Evolutionary conservation across 352 stramenopile genomes (phyloP).

Genomic region (Phytopythium montanum): DNA sequence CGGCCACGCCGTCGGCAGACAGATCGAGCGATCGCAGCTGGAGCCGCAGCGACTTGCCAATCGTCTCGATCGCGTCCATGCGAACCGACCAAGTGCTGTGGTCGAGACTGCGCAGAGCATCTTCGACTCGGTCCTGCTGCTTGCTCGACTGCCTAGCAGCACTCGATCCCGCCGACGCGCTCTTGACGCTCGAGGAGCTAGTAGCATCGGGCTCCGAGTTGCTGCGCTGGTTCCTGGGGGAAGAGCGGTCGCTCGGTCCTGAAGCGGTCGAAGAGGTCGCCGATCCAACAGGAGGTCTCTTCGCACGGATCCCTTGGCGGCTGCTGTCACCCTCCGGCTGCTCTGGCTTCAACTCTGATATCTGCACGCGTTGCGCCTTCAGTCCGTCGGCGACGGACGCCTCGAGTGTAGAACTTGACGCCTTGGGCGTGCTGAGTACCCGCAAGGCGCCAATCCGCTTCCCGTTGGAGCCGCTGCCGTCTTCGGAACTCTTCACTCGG

Average conservation of each 20-base stretch:
- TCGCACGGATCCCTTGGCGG: background rate
- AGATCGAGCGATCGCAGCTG: slow-evolving; percentile 11
- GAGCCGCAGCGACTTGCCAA: slow-evolving; percentile 25
- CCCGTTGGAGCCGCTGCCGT: slow-evolving; percentile 3
- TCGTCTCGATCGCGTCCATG: slow-evolving; percentile 53
- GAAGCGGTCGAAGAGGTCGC: background rate
- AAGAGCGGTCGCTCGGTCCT: background rate
- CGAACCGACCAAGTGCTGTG: slow-evolving; percentile 63
- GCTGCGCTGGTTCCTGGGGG: background rate
- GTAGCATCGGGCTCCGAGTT: background rate
- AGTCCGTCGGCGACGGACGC: slow-evolving; percentile 20
- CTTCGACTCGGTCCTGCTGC: slow-evolving; percentile 41
- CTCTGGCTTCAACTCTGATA: background rate
- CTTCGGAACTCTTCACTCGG: slow-evolving; percentile 22
- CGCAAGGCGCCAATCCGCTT: slow-evolving; percentile 32
- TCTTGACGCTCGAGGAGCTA: background rate
- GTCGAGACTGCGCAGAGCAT: slow-evolving; percentile 43
- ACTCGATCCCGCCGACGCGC: background rate
- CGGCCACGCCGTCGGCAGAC: slow-evolving; percentile 1
- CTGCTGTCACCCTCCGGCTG: background rate
- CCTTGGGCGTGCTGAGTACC: slow-evolving; percentile 29
- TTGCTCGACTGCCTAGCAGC: background rate
- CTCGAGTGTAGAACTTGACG: slow-evolving; percentile 20
- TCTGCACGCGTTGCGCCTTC: slow-evolving; percentile 3
- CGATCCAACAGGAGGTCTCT: background rate